Evolutionary conservation across 345 rosid genomes (phyloP).

Genomic region (Carallia pectinifolia): DNA sequence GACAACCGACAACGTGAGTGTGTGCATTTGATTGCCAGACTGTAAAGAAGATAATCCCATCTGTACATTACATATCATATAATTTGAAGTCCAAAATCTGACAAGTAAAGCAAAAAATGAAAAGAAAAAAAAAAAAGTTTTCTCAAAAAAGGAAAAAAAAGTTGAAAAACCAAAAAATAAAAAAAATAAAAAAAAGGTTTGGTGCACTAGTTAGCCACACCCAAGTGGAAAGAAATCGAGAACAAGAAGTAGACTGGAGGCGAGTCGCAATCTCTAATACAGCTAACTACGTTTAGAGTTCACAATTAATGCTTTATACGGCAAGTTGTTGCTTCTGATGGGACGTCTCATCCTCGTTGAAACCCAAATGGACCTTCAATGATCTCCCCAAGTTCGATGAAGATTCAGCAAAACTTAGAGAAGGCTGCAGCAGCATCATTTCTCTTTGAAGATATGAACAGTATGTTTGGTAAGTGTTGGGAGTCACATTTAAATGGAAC

Average conservation of each 20-base stretch:
- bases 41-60: conserved; percentile 15
- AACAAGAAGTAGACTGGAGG: conserved; percentile 4
- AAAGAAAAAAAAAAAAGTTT: neutral
- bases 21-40: conserved; percentile 9
- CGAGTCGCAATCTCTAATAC: conserved; percentile 15
- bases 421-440: conserved; percentile 56
- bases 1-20: too few species aligned
- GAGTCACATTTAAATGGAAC: conserved; percentile 74
- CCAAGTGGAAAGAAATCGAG: neutral
- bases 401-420: conserved; percentile 25
- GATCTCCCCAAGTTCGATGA: conserved; percentile 29
- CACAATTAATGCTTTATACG: conserved; percentile 28
- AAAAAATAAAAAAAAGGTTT: neutral
- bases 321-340: conserved; percentile 67
- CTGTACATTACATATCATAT: conserved; percentile 16
- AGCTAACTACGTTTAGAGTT: conserved; percentile 30
- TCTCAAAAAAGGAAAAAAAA: neutral
- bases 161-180: neutral
- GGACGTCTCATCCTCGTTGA: conserved; percentile 67
- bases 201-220: conserved; percentile 16
- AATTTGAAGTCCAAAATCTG: conserved; percentile 20
- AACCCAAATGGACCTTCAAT: conserved; percentile 40
- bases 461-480: conserved; percentile 68
- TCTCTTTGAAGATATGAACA: conserved; percentile 64
- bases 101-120: conserved; percentile 3